Evolutionary conservation across 345 rosid species (phyloP), one percentile per base, ranked within the genome.

Genomic region (Noccaea bulbosa): DNA sequence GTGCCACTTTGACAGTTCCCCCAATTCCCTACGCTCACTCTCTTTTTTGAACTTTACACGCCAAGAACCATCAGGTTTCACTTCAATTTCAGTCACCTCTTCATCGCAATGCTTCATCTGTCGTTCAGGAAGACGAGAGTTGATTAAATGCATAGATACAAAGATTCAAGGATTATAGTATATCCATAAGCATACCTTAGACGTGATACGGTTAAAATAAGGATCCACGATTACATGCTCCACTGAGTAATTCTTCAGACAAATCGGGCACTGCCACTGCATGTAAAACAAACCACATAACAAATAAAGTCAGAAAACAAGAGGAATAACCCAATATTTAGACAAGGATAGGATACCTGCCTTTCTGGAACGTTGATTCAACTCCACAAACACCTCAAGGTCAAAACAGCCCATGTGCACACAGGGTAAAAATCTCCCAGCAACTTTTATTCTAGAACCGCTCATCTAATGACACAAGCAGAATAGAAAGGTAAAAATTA

Each of bases 241-340:
- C 85, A 89, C 76, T 15, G 98, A 84, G 73, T 91, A 89, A 85
- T 94, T 94, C 83, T 81, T 92, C 72, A 91, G 82, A 79, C 99
- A 92, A 77, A 86, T 76, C 30, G 99, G 99, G 75, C 98, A 94
- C 78, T 94, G 99, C 99, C 99, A 94, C 99, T 94, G 93, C 78
- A 79, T 41, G 67, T 65, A 51, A 51, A 30, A 51, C 43, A 62
- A 51, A 58, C 17, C 53, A 49, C 30, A 57, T 33, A 56, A 49
- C 60, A 79, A 77, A 50, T 41, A 0, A 56, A 61, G 53, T 72
- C 67, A 57, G 73, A 54, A 61, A 56, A 66, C 15, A 33, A 67
- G 44, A 40, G 44, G 14, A 70, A 45, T 37, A 63, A 38, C 53
- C 40, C 12, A 33, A 22, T 48, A 35, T 24, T 12, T 50, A 16